Conservation (phyloP, 2,329 filamentous ascomycete genomes). For the Xylaria sp. region DNA sequence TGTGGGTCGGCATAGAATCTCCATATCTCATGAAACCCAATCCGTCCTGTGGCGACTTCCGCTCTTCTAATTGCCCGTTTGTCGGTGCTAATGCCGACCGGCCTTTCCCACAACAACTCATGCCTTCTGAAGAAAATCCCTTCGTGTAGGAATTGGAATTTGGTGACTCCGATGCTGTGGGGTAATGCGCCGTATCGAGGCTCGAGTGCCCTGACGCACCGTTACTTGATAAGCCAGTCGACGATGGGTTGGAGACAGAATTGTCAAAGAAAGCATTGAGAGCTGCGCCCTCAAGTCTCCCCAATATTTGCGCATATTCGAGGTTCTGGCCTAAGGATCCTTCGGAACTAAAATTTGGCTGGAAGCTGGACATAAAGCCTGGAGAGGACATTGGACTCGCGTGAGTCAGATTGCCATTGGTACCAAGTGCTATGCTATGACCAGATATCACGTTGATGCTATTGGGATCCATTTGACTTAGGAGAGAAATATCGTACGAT, state of each 20-base stretch:
- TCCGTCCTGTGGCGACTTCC: constrained; percentile 30
- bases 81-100: constrained; percentile 10
- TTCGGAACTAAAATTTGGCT: constrained; percentile 26
- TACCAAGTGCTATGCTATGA: constrained; percentile 28
- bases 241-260: constrained; percentile 26
- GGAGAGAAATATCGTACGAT: constrained; percentile 60
- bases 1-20: constrained; percentile 29
- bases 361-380: constrained; percentile 33
- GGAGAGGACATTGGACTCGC: constrained; percentile 20
- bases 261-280: constrained; percentile 31
- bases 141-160: constrained; percentile 37
- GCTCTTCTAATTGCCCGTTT: constrained; percentile 32
- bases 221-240: constrained; percentile 36
- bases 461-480: constrained; percentile 65
- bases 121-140: constrained; percentile 24
- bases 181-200: constrained; percentile 39
- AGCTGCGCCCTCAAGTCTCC: constrained; percentile 28
- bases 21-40: constrained; percentile 38
- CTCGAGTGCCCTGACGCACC: constrained; percentile 38
- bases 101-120: constrained; percentile 40
- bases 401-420: constrained; percentile 32
- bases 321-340: constrained; percentile 18
- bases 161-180: constrained; percentile 34
- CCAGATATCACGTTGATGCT: constrained; percentile 59
- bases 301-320: constrained; percentile 26